These are phyloP conservation scores for Didymella arachidicola DNA, from an alignment of 2,329 filamentous ascomycete genomes.

Conservation along the genomic window DNA sequence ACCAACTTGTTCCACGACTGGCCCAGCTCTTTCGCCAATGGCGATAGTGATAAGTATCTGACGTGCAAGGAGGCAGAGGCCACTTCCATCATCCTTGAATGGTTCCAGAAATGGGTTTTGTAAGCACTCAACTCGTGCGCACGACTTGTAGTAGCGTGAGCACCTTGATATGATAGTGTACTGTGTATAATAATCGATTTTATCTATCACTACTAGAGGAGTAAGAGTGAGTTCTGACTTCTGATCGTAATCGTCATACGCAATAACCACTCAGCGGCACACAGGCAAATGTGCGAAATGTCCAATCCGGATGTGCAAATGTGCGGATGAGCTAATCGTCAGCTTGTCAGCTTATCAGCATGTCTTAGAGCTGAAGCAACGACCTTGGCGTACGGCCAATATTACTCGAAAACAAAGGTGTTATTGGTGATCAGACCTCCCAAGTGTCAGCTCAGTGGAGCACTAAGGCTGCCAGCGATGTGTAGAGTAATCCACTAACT, in stretches of 20 bases:
- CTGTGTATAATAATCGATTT: not conserved
- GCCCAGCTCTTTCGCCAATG: constrained; percentile 47
- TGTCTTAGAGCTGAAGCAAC: not conserved
- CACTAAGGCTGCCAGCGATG: not conserved
- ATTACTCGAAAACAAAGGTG: too few relatives aligned
- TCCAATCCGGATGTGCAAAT: not conserved
- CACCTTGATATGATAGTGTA: not conserved
- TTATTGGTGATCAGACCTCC: not conserved
- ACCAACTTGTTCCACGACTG: constrained; percentile 53
- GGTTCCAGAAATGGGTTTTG: constrained; percentile 42
- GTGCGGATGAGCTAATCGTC: not conserved
- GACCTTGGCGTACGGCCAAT: not conserved
- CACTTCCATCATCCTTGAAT: constrained; percentile 44
- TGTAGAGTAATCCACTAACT: not conserved
- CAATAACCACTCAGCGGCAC: not conserved
- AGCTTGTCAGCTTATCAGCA: not conserved
- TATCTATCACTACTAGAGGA: not conserved
- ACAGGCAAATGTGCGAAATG: not conserved
- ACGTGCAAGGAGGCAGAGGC: constrained; percentile 44
- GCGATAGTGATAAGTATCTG: constrained; percentile 33
- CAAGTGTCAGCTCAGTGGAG: constrained; percentile 4
- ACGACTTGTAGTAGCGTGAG: not conserved
- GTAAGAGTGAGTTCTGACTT: not conserved
- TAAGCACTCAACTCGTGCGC: constrained; percentile 1
- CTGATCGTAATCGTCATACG: not conserved